These are phyloP conservation scores for Hanseniaspora lindneri DNA, from an alignment of 805 yeast species.

Conservation along the genomic window DNA sequence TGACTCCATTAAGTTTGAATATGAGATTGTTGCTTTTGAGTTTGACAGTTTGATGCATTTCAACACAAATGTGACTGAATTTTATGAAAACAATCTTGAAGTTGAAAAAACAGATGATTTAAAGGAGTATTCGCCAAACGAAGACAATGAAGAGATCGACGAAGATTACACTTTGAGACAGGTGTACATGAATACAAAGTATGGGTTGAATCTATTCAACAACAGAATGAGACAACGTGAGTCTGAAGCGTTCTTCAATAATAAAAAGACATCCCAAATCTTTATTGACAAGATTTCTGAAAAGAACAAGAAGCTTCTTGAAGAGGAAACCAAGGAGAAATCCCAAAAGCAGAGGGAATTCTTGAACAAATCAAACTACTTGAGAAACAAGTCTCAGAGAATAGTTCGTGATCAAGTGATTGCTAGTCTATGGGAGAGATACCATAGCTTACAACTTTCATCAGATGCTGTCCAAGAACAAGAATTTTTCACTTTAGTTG, in stretches of 20 bases:
- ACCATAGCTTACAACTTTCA: not conserved
- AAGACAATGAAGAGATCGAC: constrained; percentile 11
- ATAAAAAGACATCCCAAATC: constrained; percentile 64
- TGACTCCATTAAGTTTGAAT: constrained; percentile 20
- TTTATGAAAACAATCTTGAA: constrained; percentile 10
- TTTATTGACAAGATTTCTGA: constrained; percentile 59
- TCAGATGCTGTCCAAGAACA: not conserved
- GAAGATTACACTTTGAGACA: constrained; percentile 19
- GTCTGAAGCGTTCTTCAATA: constrained; percentile 49
- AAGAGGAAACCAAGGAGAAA: constrained; percentile 29
- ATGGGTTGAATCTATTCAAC: constrained; percentile 22
- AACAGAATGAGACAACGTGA: constrained; percentile 53
- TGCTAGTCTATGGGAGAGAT: constrained; percentile 24
- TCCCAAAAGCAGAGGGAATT: constrained; percentile 29
- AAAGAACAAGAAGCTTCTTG: constrained; percentile 35
- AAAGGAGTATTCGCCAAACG: not conserved
- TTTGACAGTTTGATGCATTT: constrained; percentile 24
- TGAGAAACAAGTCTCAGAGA: constrained; percentile 22
- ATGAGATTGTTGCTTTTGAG: constrained; percentile 22
- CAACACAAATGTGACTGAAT: constrained; percentile 8
- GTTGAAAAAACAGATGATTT: not conserved
- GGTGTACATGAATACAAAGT: constrained; percentile 22
- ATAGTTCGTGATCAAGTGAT: constrained; percentile 25
- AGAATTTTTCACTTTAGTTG: not conserved
- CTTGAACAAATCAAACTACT: constrained; percentile 23